Base-by-base conservation (phyloP, 179 eudicot genomes). In the Gypsophila paniculata region DNA sequence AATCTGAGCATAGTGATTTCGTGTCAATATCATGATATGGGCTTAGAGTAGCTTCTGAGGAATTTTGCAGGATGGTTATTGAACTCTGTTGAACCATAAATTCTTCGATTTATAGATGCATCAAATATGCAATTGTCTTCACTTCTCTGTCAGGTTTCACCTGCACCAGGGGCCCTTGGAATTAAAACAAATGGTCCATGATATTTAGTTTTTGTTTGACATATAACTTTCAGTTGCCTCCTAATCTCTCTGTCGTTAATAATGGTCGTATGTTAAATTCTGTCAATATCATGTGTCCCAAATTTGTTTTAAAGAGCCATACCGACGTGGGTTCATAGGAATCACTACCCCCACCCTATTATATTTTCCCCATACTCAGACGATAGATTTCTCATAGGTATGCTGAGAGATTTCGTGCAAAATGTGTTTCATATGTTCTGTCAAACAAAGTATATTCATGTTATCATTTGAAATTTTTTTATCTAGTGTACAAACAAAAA, bases 131-230 rank as follows among this genome's bases (percentile, higher is more conserved):
- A 65, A 52, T 58, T 26, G 42, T 62, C 52, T 60, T 66, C 32
- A 21, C 46, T 68, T 46, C 19, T 61, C 51, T 52, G 66, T 72
- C 34, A 52, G 62, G 23, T 64, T 26, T 25, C 74, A 72, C 65
- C 65, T 72, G 65, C 36, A 22, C 4, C 62, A 2, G 23, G 79
- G 82, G 64, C 77, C 77, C 59, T 62, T 18, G 2, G 8, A 62
- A 46, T 63, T 68, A 32, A 68, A 65, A 39, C 44, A 0, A 12
- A 60, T 25, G 74, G 76, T 17, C 49, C 60, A 72, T 51, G 70
- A 38, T 65, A 79, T 70, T 58, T 58, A 57, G 72, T 57, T 69
- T 36, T 38, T 36, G 58, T 55, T 49, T 53, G 34, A 39, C 69
- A 53, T 15, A 44, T 62, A 19, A 22, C 59, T 59, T 48, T 59